Evolutionary conservation across 805 yeast genomes (phyloP).

Genomic region (Tetrapisispora iriomotensis): DNA sequence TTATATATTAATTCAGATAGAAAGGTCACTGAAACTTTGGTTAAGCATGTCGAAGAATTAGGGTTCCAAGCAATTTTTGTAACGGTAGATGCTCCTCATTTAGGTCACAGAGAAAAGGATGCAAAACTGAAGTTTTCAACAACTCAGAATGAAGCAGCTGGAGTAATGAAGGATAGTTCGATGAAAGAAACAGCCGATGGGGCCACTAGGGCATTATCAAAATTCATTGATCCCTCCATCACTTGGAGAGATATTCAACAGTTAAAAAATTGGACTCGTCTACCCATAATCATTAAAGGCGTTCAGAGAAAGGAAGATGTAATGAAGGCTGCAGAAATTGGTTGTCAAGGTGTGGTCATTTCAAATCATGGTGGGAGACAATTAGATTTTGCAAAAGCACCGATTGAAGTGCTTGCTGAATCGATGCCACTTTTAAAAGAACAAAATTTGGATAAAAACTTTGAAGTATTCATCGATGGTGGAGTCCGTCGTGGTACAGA

Average conservation of each 20-base stretch:
- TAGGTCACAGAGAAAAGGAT: slow-evolving; percentile 88
- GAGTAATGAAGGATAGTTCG: slow-evolving; percentile 39
- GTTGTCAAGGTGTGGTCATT: slow-evolving; percentile 67
- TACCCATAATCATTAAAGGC: slow-evolving; percentile 72
- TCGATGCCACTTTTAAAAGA: slow-evolving; percentile 43
- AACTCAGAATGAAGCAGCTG: slow-evolving; percentile 24
- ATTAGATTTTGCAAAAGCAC: slow-evolving; percentile 72
- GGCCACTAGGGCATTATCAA: slow-evolving; percentile 78
- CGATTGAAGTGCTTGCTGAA: slow-evolving; percentile 66
- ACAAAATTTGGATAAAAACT: slow-evolving; percentile 36
- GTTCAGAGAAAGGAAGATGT: slow-evolving; percentile 80
- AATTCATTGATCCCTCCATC: slow-evolving; percentile 66
- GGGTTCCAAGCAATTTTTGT: slow-evolving; percentile 78
- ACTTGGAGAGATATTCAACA: slow-evolving; percentile 57
- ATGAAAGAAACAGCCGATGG: slow-evolving; percentile 48
- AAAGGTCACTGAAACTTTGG: slow-evolving; percentile 46
- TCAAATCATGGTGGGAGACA: slow-evolving; percentile 91
- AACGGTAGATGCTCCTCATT: slow-evolving; percentile 87
- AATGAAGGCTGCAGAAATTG: slow-evolving; percentile 57
- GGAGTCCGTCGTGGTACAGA: slow-evolving; percentile 65
- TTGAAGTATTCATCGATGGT: slow-evolving; percentile 58
- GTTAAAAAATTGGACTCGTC: slow-evolving; percentile 43
- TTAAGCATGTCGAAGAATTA: slow-evolving; percentile 60
- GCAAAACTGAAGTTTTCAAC: slow-evolving; percentile 52
- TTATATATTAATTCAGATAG: slow-evolving; percentile 75